Percentiles rank a stretch among this genome's conserved stretches.
Evolutionary conservation across 805 yeast genomes (phyloP).

Genomic region (Candida sanyiensis): DNA sequence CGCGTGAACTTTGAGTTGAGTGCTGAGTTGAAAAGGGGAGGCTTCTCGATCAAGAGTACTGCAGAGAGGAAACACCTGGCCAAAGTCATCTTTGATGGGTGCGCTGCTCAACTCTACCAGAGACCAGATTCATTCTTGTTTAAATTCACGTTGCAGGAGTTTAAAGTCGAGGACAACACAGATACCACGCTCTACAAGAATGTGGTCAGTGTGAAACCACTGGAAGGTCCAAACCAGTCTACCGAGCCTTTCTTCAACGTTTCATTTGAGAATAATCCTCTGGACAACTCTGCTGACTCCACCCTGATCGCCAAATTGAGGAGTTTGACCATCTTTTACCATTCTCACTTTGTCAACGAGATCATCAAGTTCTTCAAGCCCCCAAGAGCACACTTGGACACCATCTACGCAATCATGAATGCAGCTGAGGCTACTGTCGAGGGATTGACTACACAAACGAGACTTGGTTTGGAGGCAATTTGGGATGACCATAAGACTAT

Average conservation of each 20-base stretch:
- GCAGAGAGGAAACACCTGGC: slow-evolving; percentile 46
- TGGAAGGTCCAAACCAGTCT: slow-evolving; percentile 36
- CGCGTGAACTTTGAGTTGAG: slow-evolving; percentile 60
- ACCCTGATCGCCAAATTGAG: slow-evolving; percentile 64
- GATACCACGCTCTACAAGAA: slow-evolving; percentile 75
- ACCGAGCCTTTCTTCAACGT: slow-evolving; percentile 72
- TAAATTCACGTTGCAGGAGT: slow-evolving; percentile 70
- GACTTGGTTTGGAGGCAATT: slow-evolving; percentile 89
- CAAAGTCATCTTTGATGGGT: slow-evolving; percentile 76
- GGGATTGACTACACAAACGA: slow-evolving; percentile 81
- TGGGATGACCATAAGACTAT: slow-evolving; percentile 91
- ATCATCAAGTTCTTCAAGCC: slow-evolving; percentile 76
- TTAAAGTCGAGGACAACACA: slow-evolving; percentile 85
- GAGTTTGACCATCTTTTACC: slow-evolving; percentile 87
- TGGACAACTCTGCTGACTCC: slow-evolving; percentile 80
- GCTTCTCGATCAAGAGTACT: slow-evolving; percentile 50
- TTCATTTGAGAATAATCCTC: slow-evolving; percentile 79
- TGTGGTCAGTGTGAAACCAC: slow-evolving; percentile 75
- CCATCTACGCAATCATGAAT: slow-evolving; percentile 82
- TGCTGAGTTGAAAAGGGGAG: slow-evolving; percentile 70
- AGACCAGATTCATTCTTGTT: slow-evolving; percentile 74
- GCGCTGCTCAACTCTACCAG: slow-evolving; percentile 64
- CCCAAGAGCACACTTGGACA: slow-evolving; percentile 78
- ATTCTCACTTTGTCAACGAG: slow-evolving; percentile 75
- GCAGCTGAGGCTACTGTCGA: slow-evolving; percentile 96